Percentiles rank a stretch among this genome's conserved stretches.
Conservation (phyloP, 768 basidiomycete genomes). For the Suillus alpinus region DNA sequence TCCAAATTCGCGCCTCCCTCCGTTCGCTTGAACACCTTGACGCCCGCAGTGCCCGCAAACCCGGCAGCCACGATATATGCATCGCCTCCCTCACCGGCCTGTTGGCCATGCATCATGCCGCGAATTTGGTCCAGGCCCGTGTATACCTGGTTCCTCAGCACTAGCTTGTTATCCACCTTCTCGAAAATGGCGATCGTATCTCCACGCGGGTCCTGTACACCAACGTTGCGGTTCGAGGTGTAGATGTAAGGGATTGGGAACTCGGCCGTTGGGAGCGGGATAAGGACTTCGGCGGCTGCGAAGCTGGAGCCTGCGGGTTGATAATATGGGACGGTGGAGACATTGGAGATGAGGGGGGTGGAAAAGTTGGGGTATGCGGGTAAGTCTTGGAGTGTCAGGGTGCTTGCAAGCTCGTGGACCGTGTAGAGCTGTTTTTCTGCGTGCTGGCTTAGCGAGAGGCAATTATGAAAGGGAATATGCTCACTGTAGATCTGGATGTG, state of each 20-base stretch:
- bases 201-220: conserved; percentile 47
- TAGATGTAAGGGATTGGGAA: conserved; percentile 61
- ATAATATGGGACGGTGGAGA: conserved; percentile 46
- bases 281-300: conserved; percentile 61
- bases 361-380: conserved; percentile 44
- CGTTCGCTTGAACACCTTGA: conserved; percentile 54
- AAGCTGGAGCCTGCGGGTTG: conserved; percentile 39
- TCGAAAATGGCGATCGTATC: conserved; percentile 67
- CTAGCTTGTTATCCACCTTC: conserved; percentile 36
- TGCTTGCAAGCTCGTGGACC: conserved; percentile 55
- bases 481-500: conserved; percentile 40
- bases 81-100: conserved; percentile 41
- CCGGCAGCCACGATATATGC: conserved; percentile 57
- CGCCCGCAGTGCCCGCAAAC: conserved; percentile 50
- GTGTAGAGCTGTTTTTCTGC: conserved; percentile 50
- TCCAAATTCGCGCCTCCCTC: conserved; percentile 50
- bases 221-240: conserved; percentile 64
- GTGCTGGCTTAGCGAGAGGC: conserved; percentile 1
- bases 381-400: conserved; percentile 56
- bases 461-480: neutral
- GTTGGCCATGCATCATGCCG: conserved; percentile 58
- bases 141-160: conserved; percentile 52
- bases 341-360: conserved; percentile 47
- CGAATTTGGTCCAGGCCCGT: conserved; percentile 63
- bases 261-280: conserved; percentile 42